phyloP scores from a whole-genome alignment of 306 rosid genomes.

The Fagus sylvatica region DNA sequence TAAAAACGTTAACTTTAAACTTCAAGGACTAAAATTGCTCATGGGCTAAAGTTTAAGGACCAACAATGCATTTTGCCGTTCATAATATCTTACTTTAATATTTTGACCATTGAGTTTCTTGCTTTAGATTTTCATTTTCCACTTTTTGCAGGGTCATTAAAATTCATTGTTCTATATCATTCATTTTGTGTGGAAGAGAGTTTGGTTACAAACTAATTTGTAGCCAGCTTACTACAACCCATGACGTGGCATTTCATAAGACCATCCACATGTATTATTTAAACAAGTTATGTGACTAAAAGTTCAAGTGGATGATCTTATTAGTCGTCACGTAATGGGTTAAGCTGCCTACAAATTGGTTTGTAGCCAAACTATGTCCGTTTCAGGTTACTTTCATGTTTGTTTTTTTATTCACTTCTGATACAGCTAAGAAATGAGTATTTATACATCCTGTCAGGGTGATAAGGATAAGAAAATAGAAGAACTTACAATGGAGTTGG shows the following conservation, averaged over 20 bases:
- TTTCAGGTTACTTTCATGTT: not conserved
- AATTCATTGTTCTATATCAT: not conserved
- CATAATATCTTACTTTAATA: not conserved
- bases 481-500: constrained; percentile 78
- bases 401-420: constrained; percentile 4
- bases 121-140: not conserved
- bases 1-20: too few relatives aligned
- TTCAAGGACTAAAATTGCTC: too few relatives aligned
- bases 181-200: not conserved
- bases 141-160: not conserved
- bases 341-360: too few relatives aligned
- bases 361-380: too few relatives aligned
- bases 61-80: not conserved
- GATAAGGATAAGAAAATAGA: constrained; percentile 85
- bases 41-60: too few relatives aligned
- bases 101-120: not conserved
- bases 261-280: too few relatives aligned
- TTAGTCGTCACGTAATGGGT: too few relatives aligned
- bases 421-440: not conserved
- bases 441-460: constrained; percentile 47
- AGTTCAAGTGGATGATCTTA: too few relatives aligned
- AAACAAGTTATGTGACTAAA: too few relatives aligned
- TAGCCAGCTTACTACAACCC: too few relatives aligned
- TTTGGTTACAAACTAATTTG: too few relatives aligned
- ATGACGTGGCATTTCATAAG: too few relatives aligned